Conservation (phyloP, 768 basidiomycete species). For the Lentinula sp. region DNA sequence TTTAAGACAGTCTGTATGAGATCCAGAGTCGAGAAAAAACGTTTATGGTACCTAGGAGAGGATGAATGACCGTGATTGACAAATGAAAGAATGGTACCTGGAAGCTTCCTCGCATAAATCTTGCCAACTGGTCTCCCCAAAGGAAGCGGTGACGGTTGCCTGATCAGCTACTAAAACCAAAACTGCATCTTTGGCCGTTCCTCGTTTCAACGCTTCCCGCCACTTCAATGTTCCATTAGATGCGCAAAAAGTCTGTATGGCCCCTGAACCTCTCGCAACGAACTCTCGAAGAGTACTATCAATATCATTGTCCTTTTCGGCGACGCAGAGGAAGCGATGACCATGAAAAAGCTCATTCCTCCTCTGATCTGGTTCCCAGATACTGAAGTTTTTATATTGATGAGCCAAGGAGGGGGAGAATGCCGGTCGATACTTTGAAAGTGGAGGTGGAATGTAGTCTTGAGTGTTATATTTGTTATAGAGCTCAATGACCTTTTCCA, state of each 20-base stretch:
- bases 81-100: not conserved
- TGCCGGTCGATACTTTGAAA: constrained; percentile 51
- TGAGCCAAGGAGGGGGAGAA: constrained; percentile 47
- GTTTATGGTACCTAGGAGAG: constrained; percentile 28
- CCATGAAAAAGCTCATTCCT: constrained; percentile 47
- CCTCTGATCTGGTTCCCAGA: constrained; percentile 68
- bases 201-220: constrained; percentile 45
- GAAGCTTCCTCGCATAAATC: constrained; percentile 42
- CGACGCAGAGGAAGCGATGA: constrained; percentile 55
- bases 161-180: constrained; percentile 50
- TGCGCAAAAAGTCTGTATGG: constrained; percentile 59
- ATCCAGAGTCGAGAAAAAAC: constrained; percentile 38
- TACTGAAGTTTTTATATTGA: constrained; percentile 41
- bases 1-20: constrained; percentile 46
- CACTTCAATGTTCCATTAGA: constrained; percentile 42
- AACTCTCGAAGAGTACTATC: constrained; percentile 47
- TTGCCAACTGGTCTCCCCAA: constrained; percentile 52
- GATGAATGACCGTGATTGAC: not conserved
- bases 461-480: constrained; percentile 7
- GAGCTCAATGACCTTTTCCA: constrained; percentile 44
- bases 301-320: constrained; percentile 46
- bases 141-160: constrained; percentile 36
- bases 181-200: constrained; percentile 43
- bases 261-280: constrained; percentile 50
- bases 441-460: constrained; percentile 47